These are phyloP conservation scores for Aspergillus proliferans DNA, from an alignment of 2,329 filamentous ascomycete genomes.

Conservation along the genomic window DNA sequence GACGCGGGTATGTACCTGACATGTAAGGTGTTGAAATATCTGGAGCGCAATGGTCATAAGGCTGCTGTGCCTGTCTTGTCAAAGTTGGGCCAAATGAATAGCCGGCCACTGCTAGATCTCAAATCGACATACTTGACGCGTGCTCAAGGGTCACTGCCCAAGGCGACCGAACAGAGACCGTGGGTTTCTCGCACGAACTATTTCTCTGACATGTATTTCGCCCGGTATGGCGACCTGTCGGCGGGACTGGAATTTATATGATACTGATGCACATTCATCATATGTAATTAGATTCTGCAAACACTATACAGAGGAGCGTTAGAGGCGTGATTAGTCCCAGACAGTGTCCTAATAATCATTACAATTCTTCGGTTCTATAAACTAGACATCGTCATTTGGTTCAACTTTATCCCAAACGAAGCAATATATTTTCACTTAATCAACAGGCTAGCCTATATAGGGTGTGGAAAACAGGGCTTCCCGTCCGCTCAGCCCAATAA, in stretches of 20 bases:
- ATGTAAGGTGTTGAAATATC: constrained; percentile 21
- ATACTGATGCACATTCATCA: neutral
- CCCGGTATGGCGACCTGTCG: neutral
- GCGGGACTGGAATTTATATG: neutral
- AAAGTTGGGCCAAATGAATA: constrained; percentile 1
- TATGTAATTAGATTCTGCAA: neutral
- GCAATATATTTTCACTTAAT: too few relatives aligned
- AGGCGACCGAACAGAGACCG: neutral
- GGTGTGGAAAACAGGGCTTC: too few relatives aligned
- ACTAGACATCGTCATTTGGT: too few relatives aligned
- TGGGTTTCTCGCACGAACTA: constrained; percentile 1
- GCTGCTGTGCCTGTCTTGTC: constrained; percentile 11
- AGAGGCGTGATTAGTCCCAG: too few relatives aligned
- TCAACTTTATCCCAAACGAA: too few relatives aligned
- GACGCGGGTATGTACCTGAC: constrained; percentile 26
- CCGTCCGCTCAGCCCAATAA: too few relatives aligned
- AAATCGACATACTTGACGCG: constrained; percentile 18
- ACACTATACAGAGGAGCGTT: too few relatives aligned
- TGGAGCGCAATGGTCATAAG: constrained; percentile 7
- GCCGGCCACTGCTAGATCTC: constrained; percentile 16
- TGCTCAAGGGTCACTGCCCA: neutral
- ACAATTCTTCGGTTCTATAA: too few relatives aligned
- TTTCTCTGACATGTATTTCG: neutral
- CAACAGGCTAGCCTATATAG: too few relatives aligned
- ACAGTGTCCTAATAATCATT: too few relatives aligned